phyloP scores from a whole-genome alignment of 2,329 filamentous ascomycete genomes.

The Tympanopsis confertula region DNA sequence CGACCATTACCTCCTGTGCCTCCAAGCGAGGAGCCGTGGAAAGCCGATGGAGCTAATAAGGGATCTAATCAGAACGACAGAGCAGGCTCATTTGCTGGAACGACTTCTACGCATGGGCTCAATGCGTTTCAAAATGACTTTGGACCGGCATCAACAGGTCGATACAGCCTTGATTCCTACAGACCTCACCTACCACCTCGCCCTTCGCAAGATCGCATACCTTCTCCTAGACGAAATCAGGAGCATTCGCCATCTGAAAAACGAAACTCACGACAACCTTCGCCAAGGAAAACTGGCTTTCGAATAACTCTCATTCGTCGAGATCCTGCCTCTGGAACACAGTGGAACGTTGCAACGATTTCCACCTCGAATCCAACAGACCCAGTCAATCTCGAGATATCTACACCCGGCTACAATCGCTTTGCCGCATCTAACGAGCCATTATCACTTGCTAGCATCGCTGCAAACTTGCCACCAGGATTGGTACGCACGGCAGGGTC shows the following conservation, averaged over 20 bases:
- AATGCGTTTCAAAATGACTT: no score
- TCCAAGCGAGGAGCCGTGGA: no score
- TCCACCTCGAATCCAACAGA: constrained; percentile 19
- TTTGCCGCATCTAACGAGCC: not conserved
- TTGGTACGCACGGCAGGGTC: no score
- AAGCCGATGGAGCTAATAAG: no score
- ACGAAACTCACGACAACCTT: not conserved
- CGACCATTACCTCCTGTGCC: no score
- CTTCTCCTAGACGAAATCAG: not conserved
- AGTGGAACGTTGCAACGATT: constrained; percentile 36
- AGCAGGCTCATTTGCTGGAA: no score
- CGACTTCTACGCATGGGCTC: no score
- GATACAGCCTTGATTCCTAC: not conserved
- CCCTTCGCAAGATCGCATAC: not conserved
- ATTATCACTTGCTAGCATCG: not conserved
- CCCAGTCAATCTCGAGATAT: constrained; percentile 11
- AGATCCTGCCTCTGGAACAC: constrained; percentile 27
- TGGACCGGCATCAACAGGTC: not conserved
- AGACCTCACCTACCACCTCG: not conserved
- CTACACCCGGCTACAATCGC: not conserved
- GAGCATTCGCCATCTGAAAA: not conserved
- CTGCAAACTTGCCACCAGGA: not conserved
- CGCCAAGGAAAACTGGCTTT: not conserved
- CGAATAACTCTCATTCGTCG: constrained; percentile 27
- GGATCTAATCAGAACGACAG: no score